Evolutionary conservation across 495 filamentous ascomycete species (phyloP), one percentile per base, ranked within the genome.

Genomic region (Aspergillus sclerotiicarbonarius): DNA sequence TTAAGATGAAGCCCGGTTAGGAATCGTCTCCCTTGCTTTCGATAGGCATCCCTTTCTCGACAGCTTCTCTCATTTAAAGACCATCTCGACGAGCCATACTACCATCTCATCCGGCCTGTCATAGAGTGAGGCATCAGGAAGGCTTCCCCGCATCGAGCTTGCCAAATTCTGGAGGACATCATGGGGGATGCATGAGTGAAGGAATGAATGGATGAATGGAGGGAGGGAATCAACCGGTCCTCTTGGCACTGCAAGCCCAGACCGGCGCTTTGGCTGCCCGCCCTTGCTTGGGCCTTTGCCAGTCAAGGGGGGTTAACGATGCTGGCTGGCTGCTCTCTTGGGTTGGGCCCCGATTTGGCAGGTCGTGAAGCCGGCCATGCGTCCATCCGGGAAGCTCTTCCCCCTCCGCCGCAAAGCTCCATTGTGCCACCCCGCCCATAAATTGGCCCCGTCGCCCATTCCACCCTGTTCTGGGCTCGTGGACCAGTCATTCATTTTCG

Each of bases 211-310:
- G 8, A 9, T n/a, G n/a, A n/a, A n/a, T n/a, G n/a, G n/a, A 5
- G 25, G 25, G 5, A 25, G 25, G 2, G 5, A 25, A 25, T 2
- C 25, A 5, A 25, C 25, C 25, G 15, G 8, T 3, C 13, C n/a
- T 8, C 67, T 68, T 70, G 65, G 69, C 69, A 61, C 57, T 70
- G 69, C 57, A 68, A 68, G 62, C 69, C 58, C 62, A 67, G 67
- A 45, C 25, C 8, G 19, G 53, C 19, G 35, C 15, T 32, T 25
- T 29, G 39, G 32, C 45, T 54, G 21, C 46, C 46, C 20, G 47
- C 45, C 55, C 41, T 43, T 35, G 47, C 44, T n/a, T 31, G 25
- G 37, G 46, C 52, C 25, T 16, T 20, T 32, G 29, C 33, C 53
- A 41, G 49, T 33, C 47, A 45, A 18, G 18, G 30, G 20, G 25